Base-by-base conservation (phyloP, 495 filamentous ascomycete genomes). In the Xylaria acuta region DNA sequence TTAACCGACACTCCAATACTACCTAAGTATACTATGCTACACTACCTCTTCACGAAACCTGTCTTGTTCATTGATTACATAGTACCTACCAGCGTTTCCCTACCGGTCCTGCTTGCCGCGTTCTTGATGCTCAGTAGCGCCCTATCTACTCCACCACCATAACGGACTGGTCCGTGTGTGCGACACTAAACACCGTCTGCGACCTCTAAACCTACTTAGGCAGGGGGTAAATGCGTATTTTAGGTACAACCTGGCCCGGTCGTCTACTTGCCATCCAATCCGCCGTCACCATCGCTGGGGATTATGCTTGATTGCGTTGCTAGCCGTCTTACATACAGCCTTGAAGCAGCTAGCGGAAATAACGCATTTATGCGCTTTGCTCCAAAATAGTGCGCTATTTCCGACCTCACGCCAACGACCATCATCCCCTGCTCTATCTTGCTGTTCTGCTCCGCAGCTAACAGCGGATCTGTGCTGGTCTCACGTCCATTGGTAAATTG, bases 81-180 rank as follows among this genome's bases (percentile, higher is more conserved):
- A 1, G 8, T 27, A 43, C 38, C 36, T 20, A 20, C 18, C 16
- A 60, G 32, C 58, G 38, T 14, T 5, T 36, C n/a, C 32, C 30
- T 36, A 11, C n/a, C 58, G 32, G 58, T 14, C 12, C 4, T 51
- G 32, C 27, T 67, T 54, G 7, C 49, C 32, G 25, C 40, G 22
- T 41, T 47, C 43, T 38, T 36, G 6, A 1, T 34, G 7, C 32
- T n/a, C 18, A 1, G 54, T 16, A 34, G 4, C n/a, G 32, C 32
- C 14, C 3, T 5, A 16, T 25, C 12, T 38, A 38, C 64, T 49
- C 20, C 64, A n/a, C 45, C 64, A 45, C 30, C 64, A 30, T 7
- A 36, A 68, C 65, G 65, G 65, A 36, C 12, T 51, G 65, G 65
- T 30, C 65, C 65, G 65, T 32, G 58, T 36, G 25, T 25, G 36